phyloP scores from a whole-genome alignment of 2,329 filamentous ascomycete genomes.

The Alternaria atra region DNA sequence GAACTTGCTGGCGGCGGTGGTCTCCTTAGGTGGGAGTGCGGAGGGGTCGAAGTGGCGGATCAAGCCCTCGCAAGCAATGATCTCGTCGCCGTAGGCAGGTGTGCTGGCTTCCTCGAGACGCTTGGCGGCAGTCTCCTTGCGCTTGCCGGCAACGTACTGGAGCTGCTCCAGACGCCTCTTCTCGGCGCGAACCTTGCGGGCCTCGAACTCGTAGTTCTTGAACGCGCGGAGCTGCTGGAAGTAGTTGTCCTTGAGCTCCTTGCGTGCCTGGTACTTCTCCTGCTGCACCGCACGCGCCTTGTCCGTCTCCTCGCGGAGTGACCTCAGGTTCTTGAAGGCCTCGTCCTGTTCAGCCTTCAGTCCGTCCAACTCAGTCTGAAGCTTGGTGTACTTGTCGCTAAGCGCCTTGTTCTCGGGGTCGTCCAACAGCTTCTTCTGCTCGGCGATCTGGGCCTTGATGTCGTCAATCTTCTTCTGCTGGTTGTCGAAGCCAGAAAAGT shows the following conservation, averaged over 20 bases:
- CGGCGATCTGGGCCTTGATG: slow-evolving; percentile 84
- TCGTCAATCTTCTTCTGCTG: slow-evolving; percentile 90
- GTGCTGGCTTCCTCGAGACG: slow-evolving; percentile 83
- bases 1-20: slow-evolving; percentile 70
- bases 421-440: slow-evolving; percentile 87
- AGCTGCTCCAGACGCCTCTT: slow-evolving; percentile 83
- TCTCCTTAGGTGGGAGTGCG: slow-evolving; percentile 70
- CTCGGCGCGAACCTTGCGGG: slow-evolving; percentile 78
- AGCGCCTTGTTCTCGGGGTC: slow-evolving; percentile 91
- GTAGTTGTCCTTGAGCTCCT: slow-evolving; percentile 89
- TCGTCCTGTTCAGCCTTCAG: slow-evolving; percentile 94
- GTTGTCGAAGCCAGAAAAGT: slow-evolving; percentile 84
- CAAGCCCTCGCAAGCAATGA: slow-evolving; percentile 84
- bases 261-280: slow-evolving; percentile 82
- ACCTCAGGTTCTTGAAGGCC: slow-evolving; percentile 86
- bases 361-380: slow-evolving; percentile 85
- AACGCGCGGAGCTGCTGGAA: slow-evolving; percentile 83
- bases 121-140: slow-evolving; percentile 78
- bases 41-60: slow-evolving; percentile 91
- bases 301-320: slow-evolving; percentile 83
- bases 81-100: slow-evolving; percentile 91
- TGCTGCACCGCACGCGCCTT: slow-evolving; percentile 87
- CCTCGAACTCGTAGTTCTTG: slow-evolving; percentile 83
- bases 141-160: slow-evolving; percentile 73
- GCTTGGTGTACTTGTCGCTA: slow-evolving; percentile 82